Percentiles rank a stretch among this genome's conserved stretches.
Conservation (phyloP, 176 grass and related monocot genomes). For the Elaeis guineensis region DNA sequence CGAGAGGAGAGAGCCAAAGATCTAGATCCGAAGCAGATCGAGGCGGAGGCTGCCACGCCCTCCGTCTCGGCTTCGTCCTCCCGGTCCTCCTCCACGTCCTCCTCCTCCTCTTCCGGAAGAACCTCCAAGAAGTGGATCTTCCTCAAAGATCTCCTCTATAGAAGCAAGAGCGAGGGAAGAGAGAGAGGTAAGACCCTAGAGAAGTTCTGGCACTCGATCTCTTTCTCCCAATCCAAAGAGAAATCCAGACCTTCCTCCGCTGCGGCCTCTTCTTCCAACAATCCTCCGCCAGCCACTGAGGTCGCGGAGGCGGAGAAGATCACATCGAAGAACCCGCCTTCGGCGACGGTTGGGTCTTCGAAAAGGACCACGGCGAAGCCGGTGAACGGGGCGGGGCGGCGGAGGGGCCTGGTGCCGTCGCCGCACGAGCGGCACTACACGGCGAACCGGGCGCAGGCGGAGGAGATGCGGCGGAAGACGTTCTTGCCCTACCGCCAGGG, state of each 20-base stretch:
- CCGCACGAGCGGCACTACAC: slow-evolving; percentile 90
- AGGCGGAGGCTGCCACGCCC: slow-evolving; percentile 3
- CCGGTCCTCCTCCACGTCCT: slow-evolving; percentile 18
- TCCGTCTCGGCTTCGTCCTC: slow-evolving; percentile 16
- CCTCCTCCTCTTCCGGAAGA: slow-evolving; percentile 10
- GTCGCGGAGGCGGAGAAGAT: slow-evolving; percentile 9
- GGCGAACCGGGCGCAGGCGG: slow-evolving; percentile 69
- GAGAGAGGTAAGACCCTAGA: slow-evolving; percentile 22
- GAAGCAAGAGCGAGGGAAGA: slow-evolving; percentile 60
- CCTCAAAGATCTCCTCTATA: slow-evolving; percentile 19
- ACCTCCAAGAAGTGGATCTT: slow-evolving; percentile 17
- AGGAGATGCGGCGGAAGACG: slow-evolving; percentile 91
- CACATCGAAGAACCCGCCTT: slow-evolving; percentile 1
- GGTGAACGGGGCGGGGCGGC: neutral
- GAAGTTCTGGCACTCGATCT: slow-evolving; percentile 53
- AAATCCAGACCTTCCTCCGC: slow-evolving; percentile 24
- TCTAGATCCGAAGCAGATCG: slow-evolving; percentile 4
- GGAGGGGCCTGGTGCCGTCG: slow-evolving; percentile 30
- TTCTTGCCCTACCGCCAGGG: slow-evolving; percentile 95
- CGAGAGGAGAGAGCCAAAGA: neutral
- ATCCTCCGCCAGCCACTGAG: neutral
- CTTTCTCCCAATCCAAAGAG: slow-evolving; percentile 46
- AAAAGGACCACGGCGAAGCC: neutral
- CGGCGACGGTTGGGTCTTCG: neutral
- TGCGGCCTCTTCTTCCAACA: neutral